Evolutionary conservation across 2,329 filamentous ascomycete species (phyloP), one percentile per base, ranked within the genome.

Genomic region (Fusarium globosum): DNA sequence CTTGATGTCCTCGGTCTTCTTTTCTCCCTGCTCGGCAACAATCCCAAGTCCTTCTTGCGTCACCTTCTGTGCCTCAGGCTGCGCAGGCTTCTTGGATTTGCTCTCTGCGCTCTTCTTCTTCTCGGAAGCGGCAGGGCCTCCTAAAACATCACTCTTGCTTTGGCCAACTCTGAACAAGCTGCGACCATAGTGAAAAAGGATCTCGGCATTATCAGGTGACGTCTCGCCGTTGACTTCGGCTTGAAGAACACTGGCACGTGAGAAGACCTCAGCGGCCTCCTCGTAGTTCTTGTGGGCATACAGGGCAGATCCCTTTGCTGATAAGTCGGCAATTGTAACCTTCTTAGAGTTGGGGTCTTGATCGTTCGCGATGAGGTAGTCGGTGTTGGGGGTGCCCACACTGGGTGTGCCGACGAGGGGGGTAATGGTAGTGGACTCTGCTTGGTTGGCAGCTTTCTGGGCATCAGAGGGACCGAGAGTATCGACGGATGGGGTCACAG

Each of bases 151-250:
- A 80, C 95, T 98, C 83, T 97, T 97, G 81, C 91, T 92, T 81
- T 98, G 93, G 36, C 95, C 96, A 68, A 98, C 93, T 82, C 95
- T 95, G 87, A 97, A 98, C 26, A 99, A 86, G 64, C 94, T 94
- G 80, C 96, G 94, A 20, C 96, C 96, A 83, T 99, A 99, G 73
- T 95, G 90, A 82, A 97, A 99, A 26, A 98, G 90, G 52, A 99
- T 90, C 81, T 98, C 96, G 57, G 95, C 96, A 78, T 99, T 99
- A 65, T 94, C 92, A 8, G 94, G 91, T 21, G 91, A 91, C 88
- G 97, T 93, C 83, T 98, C 96, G 82, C 96, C 96, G 81, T 98
- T 96, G 81, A 98, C 87, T 81, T 94, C 90, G 65, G 94, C 94
- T 84, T 99, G 96, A 69, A 98, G 88, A 81, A 97, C 94, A 63